Conservation (phyloP, 2,329 filamentous ascomycete species). For the Fusarium sp. region DNA sequence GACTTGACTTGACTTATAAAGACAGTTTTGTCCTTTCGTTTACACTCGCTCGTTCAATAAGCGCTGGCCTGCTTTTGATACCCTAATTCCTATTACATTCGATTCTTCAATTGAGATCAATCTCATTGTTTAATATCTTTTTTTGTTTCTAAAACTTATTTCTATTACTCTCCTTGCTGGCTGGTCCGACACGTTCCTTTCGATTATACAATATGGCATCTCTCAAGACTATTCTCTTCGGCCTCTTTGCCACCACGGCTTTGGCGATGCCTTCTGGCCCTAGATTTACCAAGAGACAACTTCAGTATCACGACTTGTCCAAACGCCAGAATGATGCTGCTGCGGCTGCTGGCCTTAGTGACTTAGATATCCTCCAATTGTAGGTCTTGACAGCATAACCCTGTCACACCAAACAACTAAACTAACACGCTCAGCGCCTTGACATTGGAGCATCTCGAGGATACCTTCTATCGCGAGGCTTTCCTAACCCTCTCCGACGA, state of each 20-base stretch:
- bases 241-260: slow-evolving; percentile 56
- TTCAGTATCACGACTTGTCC: slow-evolving; percentile 57
- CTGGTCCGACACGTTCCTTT: slow-evolving; percentile 36
- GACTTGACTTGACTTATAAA: slow-evolving; percentile 21
- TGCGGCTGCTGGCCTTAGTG: slow-evolving; percentile 57
- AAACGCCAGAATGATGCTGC: slow-evolving; percentile 63
- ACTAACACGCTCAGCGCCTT: slow-evolving; percentile 57
- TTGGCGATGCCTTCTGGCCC: slow-evolving; percentile 59
- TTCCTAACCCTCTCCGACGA: slow-evolving; percentile 72
- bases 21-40: slow-evolving; percentile 29
- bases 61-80: slow-evolving; percentile 39
- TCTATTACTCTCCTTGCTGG: slow-evolving; percentile 20
- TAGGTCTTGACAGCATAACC: slow-evolving; percentile 47
- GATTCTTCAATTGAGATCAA: slow-evolving; percentile 2
- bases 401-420: not conserved
- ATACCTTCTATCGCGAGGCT: slow-evolving; percentile 76
- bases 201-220: slow-evolving; percentile 46
- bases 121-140: slow-evolving; percentile 18
- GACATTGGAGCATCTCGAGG: slow-evolving; percentile 79
- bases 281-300: slow-evolving; percentile 56
- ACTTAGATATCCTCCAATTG: slow-evolving; percentile 69
- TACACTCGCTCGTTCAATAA: slow-evolving; percentile 31
- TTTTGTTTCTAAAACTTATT: not conserved
- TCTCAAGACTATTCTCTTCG: slow-evolving; percentile 55
- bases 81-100: slow-evolving; percentile 5